Evolutionary conservation across 2,329 filamentous ascomycete species (phyloP).

Genomic region (Colletotrichum shisoi): DNA sequence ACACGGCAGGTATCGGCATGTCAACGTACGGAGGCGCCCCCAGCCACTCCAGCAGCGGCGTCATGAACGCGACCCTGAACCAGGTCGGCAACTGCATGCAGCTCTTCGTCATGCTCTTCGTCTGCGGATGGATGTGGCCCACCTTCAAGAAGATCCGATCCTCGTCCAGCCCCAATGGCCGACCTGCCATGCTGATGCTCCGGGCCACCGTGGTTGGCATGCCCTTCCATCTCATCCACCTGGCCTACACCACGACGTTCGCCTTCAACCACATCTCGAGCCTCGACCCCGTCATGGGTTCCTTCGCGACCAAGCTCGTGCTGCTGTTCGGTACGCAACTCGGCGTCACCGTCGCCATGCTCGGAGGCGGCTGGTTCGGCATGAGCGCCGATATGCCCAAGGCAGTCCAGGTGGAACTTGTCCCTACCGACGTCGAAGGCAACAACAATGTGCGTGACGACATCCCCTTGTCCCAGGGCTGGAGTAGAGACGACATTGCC

Average conservation of each 20-base stretch:
- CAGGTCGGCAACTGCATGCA: slow-evolving; percentile 42
- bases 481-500: slow-evolving; percentile 16
- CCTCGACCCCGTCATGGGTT: slow-evolving; percentile 42
- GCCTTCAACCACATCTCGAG: slow-evolving; percentile 39
- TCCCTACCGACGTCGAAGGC: slow-evolving; percentile 8
- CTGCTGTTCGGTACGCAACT: slow-evolving; percentile 41
- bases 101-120: slow-evolving; percentile 40
- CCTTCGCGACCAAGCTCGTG: slow-evolving; percentile 41
- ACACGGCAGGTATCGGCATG: slow-evolving; percentile 41
- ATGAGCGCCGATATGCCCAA: slow-evolving; percentile 24
- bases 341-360: slow-evolving; percentile 25
- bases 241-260: slow-evolving; percentile 42
- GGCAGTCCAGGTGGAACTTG: slow-evolving; percentile 17
- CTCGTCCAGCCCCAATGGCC: slow-evolving; percentile 35
- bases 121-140: slow-evolving; percentile 42
- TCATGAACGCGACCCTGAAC: slow-evolving; percentile 37
- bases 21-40: slow-evolving; percentile 41
- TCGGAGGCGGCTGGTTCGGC: slow-evolving; percentile 38
- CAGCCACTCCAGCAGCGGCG: slow-evolving; percentile 30
- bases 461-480: slow-evolving; percentile 18
- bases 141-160: slow-evolving; percentile 36
- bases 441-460: slow-evolving; percentile 29
- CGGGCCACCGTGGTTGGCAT: slow-evolving; percentile 34
- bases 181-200: slow-evolving; percentile 39
- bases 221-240: slow-evolving; percentile 42